Evolutionary conservation across 441 rosid species (phyloP).

Genomic region (Breynia disticha): DNA sequence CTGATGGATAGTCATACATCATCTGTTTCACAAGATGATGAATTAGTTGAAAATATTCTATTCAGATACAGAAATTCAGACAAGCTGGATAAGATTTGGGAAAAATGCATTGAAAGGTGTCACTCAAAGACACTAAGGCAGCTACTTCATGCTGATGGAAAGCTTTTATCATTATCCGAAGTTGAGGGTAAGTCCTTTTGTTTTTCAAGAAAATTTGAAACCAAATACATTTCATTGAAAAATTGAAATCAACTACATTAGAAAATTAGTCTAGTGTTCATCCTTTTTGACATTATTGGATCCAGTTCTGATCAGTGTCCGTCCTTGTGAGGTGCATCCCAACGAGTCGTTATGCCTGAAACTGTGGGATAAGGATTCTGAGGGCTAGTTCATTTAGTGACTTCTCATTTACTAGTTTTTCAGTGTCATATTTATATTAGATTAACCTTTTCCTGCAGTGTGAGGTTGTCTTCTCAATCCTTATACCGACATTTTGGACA

Average conservation of each 20-base stretch:
- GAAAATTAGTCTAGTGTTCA: too few relatives aligned
- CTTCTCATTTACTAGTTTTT: too few relatives aligned
- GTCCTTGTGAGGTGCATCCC: too few relatives aligned
- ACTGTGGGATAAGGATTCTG: too few relatives aligned
- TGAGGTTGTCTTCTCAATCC: too few relatives aligned
- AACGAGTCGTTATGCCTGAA: too few relatives aligned
- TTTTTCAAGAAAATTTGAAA: constrained; percentile 1
- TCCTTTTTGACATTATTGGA: too few relatives aligned
- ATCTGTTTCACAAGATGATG: constrained; percentile 33
- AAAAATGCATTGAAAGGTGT: constrained; percentile 70
- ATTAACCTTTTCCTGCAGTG: too few relatives aligned
- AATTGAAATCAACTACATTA: not conserved
- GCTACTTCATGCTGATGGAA: constrained; percentile 66
- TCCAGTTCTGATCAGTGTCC: too few relatives aligned
- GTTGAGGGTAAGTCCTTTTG: constrained; percentile 48
- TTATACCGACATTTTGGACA: too few relatives aligned
- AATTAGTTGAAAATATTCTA: constrained; percentile 30
- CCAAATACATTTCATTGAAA: constrained; percentile 10
- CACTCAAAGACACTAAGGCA: constrained; percentile 88
- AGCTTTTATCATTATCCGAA: constrained; percentile 76
- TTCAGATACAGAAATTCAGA: constrained; percentile 44
- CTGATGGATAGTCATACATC: constrained; percentile 27
- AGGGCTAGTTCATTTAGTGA: too few relatives aligned
- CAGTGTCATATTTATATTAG: too few relatives aligned
- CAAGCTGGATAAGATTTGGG: constrained; percentile 69